Percentiles rank a stretch among this genome's conserved stretches.
phyloP scores from a whole-genome alignment of 345 rosid genomes.

The Melaleuca quinquenervia region DNA sequence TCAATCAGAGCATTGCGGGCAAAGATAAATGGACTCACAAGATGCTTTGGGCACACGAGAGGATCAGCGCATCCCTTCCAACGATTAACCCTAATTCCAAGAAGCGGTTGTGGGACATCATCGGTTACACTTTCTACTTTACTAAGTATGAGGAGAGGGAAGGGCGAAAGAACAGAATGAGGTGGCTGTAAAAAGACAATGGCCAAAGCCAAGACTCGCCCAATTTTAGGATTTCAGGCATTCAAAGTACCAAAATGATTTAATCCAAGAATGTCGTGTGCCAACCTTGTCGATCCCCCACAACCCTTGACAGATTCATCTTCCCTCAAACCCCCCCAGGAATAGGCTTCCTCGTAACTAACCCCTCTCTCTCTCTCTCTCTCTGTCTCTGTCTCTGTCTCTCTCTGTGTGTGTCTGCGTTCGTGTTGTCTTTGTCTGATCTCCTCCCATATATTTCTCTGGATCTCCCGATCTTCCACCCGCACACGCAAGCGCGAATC shows the following conservation, averaged over 20 bases:
- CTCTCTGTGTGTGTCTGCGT: not conserved
- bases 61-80: fast-evolving
- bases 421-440: not conserved
- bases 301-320: not conserved
- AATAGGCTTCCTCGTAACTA: not conserved
- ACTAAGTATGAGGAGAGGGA: not conserved
- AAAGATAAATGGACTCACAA: not conserved
- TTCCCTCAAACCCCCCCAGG: not conserved
- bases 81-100: not conserved
- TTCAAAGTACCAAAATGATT: not conserved
- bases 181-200: not conserved
- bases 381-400: not conserved
- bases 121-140: not conserved
- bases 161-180: not conserved
- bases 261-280: not conserved
- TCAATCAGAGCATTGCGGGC: too few relatives aligned
- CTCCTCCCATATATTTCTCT: conserved; percentile 30
- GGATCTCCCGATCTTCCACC: conserved; percentile 16
- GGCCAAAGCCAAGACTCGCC: not conserved
- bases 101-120: not conserved
- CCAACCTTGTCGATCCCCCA: not conserved
- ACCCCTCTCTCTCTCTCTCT: not conserved
- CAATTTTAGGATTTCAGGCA: not conserved
- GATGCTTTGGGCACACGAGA: not conserved
- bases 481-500: not conserved